Base-by-base conservation (phyloP, 371 early-diverging fungal genomes). In the Batkoa obscura region DNA sequence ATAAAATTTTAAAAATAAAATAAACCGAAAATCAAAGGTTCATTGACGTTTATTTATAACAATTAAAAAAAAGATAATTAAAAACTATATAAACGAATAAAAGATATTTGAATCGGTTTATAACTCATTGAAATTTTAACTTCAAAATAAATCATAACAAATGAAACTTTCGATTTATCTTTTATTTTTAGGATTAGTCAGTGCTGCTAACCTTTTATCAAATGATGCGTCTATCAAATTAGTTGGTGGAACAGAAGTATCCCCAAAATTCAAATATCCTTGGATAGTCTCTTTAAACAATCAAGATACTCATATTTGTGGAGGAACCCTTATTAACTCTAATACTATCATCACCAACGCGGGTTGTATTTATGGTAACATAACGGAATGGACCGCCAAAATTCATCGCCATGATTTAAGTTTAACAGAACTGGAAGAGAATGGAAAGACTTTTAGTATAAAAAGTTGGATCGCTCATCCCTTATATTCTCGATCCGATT, bases 191-290 rank as follows among this genome's bases (percentile, higher is more conserved):
- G 23, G 23, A 23, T 23, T 23, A 23, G 23, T 23, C 23, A 23
- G 23, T 23, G 23, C 23, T 23, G 23, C 23, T 23, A 23, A 23
- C 23, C 23, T 23, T 23, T 23, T 23, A 23, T 23, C 23, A 0
- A 23, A 23, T 23, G 23, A 23, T 23, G 23, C 23, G 23, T 23
- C 23, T 23, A 23, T 23, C 23, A 23, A 23, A 23, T 23, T 50
- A 33, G 50, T 50, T 8, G 32, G 32, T 33, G 56, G 56, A 4
- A 35, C 12, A 8, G 56, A 55, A 17, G 56, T 55, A 2, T 9
- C 10, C 10, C 56, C 56, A 13, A 9, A n/a, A 8, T 55, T 55
- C 33, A 55, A 35, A 8, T 55, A 55, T 32, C 56, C 46, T 13
- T 55, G 10, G 12, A 13, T 55, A 5, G 56, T 45, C 8, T 30